These are phyloP conservation scores for Peronospora belbahrii DNA, from an alignment of 352 stramenopile genomes.

Conservation along the genomic window DNA sequence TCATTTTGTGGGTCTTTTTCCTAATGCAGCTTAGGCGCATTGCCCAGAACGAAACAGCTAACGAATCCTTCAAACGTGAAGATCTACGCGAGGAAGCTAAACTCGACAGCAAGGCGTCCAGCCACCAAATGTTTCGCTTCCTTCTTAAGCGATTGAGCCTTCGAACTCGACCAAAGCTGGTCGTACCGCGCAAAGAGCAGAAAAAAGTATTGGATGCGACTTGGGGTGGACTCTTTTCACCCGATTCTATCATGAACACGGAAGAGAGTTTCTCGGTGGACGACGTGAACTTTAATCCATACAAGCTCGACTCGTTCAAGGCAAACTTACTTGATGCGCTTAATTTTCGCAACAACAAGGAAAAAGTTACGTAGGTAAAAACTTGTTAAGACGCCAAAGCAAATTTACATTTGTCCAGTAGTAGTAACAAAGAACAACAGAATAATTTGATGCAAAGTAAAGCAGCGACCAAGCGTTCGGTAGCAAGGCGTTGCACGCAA, in stretches of 20 bases:
- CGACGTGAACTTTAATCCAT: slow-evolving; percentile 78
- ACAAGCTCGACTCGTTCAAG: slow-evolving; percentile 53
- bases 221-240: slow-evolving; percentile 66
- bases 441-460: slow-evolving; percentile 22
- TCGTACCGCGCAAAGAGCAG: slow-evolving; percentile 22
- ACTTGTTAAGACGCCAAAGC: neutral
- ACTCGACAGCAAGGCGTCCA: slow-evolving; percentile 36
- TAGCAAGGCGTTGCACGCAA: neutral
- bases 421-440: slow-evolving; percentile 16
- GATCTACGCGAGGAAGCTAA: slow-evolving; percentile 51
- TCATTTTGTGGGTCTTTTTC: slow-evolving; percentile 67
- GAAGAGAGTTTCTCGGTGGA: slow-evolving; percentile 56
- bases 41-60: slow-evolving; percentile 61
- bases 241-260: slow-evolving; percentile 67
- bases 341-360: slow-evolving; percentile 19
- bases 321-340: slow-evolving; percentile 56
- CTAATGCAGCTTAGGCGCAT: slow-evolving; percentile 71
- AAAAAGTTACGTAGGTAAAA: slow-evolving; percentile 25
- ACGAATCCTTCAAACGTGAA: slow-evolving; percentile 81
- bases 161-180: slow-evolving; percentile 18
- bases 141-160: slow-evolving; percentile 39
- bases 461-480: slow-evolving; percentile 12
- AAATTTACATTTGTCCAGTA: neutral
- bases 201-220: slow-evolving; percentile 62
- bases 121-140: slow-evolving; percentile 35